Conservation (phyloP, 2,329 filamentous ascomycete species). For the Chrysoporthe puriensis region DNA sequence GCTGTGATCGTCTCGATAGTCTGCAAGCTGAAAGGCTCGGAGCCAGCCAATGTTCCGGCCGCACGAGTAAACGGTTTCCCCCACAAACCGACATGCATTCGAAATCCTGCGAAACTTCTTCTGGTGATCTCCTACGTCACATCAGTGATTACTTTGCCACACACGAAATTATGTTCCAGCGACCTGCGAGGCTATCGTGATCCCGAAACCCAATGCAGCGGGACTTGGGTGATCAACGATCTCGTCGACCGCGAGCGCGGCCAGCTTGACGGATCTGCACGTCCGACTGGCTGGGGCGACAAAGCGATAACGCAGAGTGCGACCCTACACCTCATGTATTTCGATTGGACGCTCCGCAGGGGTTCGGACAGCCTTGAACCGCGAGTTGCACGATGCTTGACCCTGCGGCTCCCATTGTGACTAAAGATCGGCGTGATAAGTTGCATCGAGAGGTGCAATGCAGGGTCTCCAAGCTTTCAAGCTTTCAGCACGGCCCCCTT, state of each 20-base stretch:
- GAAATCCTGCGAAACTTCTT: neutral
- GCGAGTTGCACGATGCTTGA: conserved; percentile 4
- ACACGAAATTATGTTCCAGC: neutral
- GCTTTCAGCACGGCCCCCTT: conserved; percentile 3
- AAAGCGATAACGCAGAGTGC: conserved; percentile 26
- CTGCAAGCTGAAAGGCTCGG: neutral
- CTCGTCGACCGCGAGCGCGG: neutral
- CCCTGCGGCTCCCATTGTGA: neutral
- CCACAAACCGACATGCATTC: neutral
- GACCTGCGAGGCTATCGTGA: neutral
- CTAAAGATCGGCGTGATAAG: conserved; percentile 13
- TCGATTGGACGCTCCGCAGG: neutral
- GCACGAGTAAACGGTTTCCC: neutral
- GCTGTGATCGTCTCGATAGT: neutral
- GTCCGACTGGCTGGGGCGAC: conserved; percentile 20
- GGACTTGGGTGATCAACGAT: neutral
- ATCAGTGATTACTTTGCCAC: neutral
- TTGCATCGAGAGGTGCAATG: conserved; percentile 8
- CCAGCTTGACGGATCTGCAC: conserved; percentile 17
- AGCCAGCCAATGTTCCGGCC: neutral
- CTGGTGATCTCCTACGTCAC: neutral
- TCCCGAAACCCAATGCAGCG: conserved; percentile 1
- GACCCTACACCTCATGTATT: conserved; percentile 10
- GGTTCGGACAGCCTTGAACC: neutral
- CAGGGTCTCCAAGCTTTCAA: neutral